Base-by-base conservation (phyloP, 805 yeast genomes). In the Komagataella pastoris region DNA sequence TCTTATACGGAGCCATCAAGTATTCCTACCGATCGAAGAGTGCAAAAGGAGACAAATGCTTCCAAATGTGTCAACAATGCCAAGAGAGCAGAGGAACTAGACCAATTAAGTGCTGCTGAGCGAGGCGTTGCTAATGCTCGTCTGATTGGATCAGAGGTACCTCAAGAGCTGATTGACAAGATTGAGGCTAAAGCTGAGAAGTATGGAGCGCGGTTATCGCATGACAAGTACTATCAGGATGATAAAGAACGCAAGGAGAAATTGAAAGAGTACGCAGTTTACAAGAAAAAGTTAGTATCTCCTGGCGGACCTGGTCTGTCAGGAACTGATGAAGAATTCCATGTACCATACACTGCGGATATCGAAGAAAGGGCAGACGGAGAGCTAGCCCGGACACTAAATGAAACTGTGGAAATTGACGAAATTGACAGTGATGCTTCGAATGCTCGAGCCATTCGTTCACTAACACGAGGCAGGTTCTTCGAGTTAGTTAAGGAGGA, bases 381-480 rank as follows among this genome's bases (percentile, higher is more conserved):
- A 21, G 79, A 77, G 59, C 69, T 79, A 55, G 87, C 88, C 0
- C 73, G 71, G 18, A 63, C 68, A 54, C 64, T 78, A 55, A 75
- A 78, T 58, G 77, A 75, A 55, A 73, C 76, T 10, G 76, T 81
- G 47, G 72, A 70, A 47, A 71, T 76, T 50, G 80, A 86, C 2
- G 76, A 74, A 24, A 65, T 81, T 17, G 82, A 80, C 55, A 67
- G 80, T 17, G 78, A 78, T 57, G 65, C 64, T 24, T 65, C 68
- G 7, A 76, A 76, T 50, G 76, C 80, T 47, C 69, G 89, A 51
- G 83, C 80, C n/a, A 71, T 84, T 17, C 77, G 85, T 55, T 83
- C 87, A 4, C 73, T 85, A 44, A 81, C 88, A 2, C 69, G 89
- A 55, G 90, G 90, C 2, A 73, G 75, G 55, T 80, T 80, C 58